Base-by-base conservation (phyloP, 2,329 filamentous ascomycete species). In the Cytospora mali region DNA sequence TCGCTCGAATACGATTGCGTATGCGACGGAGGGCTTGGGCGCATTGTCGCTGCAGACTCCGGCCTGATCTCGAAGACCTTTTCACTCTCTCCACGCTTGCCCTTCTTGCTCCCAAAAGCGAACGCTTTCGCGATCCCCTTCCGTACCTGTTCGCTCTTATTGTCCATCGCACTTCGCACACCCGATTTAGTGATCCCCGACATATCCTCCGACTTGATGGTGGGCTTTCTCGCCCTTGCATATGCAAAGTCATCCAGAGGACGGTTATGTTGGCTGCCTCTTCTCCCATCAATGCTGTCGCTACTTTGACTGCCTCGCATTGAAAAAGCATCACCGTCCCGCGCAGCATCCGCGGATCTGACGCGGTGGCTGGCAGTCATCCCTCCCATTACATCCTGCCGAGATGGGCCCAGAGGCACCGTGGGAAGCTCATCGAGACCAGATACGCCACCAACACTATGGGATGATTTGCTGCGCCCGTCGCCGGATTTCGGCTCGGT, bases 121-220 rank as follows among this genome's bases (percentile, higher is more conserved):
- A 85, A 84, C 0, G 81, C 81, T 62, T 84, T 84, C 14, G 79
- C 80, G 2, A 86, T 71, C 0, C 82, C 82, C 53, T 80, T 80
- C 42, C 83, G 75, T 23, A 85, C 79, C 27, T 76, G 78, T n/a
- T 84, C 81, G 67, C 83, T 86, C 68, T 77, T 83, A 72, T 81
- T 83, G 66, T 86, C 84, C 54, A 86, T 73, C 25, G 76, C 77
- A 51, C 74, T 80, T 52, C 84, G 76, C 55, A 86, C 74, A 0
- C 80, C 81, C 2, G 82, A 85, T 67, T 81, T 82, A 68, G 85
- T 83, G 55, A 86, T 84, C 7, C 79, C 81, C 1, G 80, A 81
- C 1, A 81, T 76, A 49, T 84, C 81, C 29, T 83, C 81, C 0
- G 79, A 78, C 69, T 76, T 78, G 66, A 81, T 71, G 11, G 76